Evolutionary conservation across 2,329 filamentous ascomycete genomes (phyloP).

Genomic region (Penicillium sp.): DNA sequence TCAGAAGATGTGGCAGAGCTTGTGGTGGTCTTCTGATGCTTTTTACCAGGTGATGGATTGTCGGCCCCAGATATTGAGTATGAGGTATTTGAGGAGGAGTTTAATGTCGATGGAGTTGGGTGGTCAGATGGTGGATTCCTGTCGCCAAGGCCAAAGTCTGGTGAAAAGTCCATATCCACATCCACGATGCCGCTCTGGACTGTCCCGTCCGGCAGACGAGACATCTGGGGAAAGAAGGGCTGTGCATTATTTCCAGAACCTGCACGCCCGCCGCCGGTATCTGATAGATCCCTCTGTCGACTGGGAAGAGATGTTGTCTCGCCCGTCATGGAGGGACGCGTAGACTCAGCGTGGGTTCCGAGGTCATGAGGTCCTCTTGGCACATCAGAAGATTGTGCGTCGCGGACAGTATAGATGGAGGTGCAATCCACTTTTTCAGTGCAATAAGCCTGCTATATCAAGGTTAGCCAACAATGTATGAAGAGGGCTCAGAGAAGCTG

Average conservation of each 20-base stretch:
- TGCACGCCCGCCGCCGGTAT: not conserved
- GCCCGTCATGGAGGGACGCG: conserved; percentile 3
- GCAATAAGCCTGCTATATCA: conserved; percentile 12
- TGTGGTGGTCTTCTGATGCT: conserved; percentile 21
- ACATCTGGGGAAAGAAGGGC: conserved; percentile 11
- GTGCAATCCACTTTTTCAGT: conserved; percentile 8
- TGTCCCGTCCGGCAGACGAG: not conserved
- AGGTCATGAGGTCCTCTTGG: not conserved
- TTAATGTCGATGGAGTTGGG: conserved; percentile 36
- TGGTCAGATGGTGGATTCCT: conserved; percentile 34
- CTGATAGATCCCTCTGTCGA: conserved; percentile 19
- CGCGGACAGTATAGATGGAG: conserved; percentile 9
- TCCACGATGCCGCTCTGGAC: conserved; percentile 8
- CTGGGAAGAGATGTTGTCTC: conserved; percentile 26
- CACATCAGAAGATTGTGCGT: conserved; percentile 2
- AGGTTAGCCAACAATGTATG: conserved; percentile 3
- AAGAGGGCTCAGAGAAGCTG: not conserved
- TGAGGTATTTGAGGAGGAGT: conserved; percentile 39
- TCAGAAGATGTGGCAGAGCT: conserved; percentile 14
- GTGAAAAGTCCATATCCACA: conserved; percentile 35
- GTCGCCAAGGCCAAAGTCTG: conserved; percentile 31
- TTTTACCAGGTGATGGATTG: conserved; percentile 25
- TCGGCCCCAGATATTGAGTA: conserved; percentile 32
- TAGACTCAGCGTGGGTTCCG: conserved; percentile 2
- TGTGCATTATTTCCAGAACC: conserved; percentile 1